Base-by-base conservation (phyloP, 441 rosid genomes). In the Melastoma candidum region DNA sequence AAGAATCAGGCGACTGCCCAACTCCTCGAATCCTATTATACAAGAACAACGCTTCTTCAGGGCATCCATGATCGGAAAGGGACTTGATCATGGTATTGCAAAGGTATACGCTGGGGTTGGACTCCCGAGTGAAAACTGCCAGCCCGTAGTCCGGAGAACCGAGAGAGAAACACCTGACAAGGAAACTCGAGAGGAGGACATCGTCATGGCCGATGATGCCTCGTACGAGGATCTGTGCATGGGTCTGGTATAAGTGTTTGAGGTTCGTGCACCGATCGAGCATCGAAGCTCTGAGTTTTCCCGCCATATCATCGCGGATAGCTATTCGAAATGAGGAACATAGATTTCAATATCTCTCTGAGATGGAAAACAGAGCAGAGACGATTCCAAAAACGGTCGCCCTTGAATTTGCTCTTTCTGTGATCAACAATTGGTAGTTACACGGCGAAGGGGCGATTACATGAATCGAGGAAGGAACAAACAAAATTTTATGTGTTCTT, bases 71-170 rank as follows among this genome's bases (percentile, higher is more conserved):
- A 54, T 58, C 61, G 26, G 83, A 77, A 43, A 85, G 71, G 43
- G 77, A 71, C 68, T 66, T 81, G 66, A 81, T 78, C 66, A 79
- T 67, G 58, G 77, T 64, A 74, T 88, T 85, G 55, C 59, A 69
- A 57, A 79, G 71, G 52, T 52, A 60, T 41, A 77, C 12, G 26
- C 63, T 64, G 44, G 78, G 79, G 11, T 5, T 25, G 8, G 64
- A 59, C 17, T 25, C 49, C 51, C 39, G 61, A 54, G 55, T 47
- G 12, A 84, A 74, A 41, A 79, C 71, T 9, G 72, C 68, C 63
- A 49, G 67, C 12, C 80, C 84, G 53, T 80, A 81, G 44, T 12
- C 61, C 56, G 68, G 51, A 71, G 71, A 64, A 11, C 82, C 82
- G 14, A 78, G 67, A 44, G 70, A 60, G 13, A 81, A 76, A 61